Percentiles rank a stretch among this genome's conserved stretches.
Conservation (phyloP, 2,329 filamentous ascomycete species). For the Alternaria infectoria region DNA sequence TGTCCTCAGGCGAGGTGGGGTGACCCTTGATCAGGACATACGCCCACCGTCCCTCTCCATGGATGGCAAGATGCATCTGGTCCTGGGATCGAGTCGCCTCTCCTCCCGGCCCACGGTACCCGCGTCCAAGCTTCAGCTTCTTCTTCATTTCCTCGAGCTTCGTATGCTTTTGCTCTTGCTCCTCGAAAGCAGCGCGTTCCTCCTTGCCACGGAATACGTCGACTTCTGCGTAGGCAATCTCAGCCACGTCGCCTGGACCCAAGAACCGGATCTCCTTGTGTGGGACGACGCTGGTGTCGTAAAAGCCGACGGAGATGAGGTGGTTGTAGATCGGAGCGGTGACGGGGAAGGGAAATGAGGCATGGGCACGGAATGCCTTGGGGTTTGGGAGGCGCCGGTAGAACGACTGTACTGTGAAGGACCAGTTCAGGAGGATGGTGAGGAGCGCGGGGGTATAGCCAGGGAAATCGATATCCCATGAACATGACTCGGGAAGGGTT, state of each 20-base stretch:
- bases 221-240: constrained; percentile 29
- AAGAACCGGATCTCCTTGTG: constrained; percentile 28
- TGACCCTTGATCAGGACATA: constrained; percentile 21
- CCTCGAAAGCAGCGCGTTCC: background rate
- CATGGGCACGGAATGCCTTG: constrained; percentile 18
- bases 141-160: background rate
- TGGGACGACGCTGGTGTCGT: constrained; percentile 20
- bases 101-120: background rate
- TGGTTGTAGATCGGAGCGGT: constrained; percentile 13
- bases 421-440: constrained; percentile 28
- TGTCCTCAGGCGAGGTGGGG: background rate
- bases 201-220: constrained; percentile 22
- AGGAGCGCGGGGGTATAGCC: constrained; percentile 23
- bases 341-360: constrained; percentile 23
- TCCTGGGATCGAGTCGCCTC: background rate
- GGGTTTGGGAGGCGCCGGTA: constrained; percentile 10
- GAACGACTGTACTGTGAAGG: constrained; percentile 18
- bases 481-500: constrained; percentile 4
- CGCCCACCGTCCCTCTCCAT: constrained; percentile 23
- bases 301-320: constrained; percentile 28
- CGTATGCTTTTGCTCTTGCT: background rate
- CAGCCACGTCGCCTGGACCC: constrained; percentile 21
- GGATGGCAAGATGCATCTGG: constrained; percentile 2
- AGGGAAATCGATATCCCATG: constrained; percentile 16
- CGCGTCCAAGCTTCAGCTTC: background rate